phyloP scores from a whole-genome alignment of 352 stramenopile species.

The Phytopythium cucurbitacearum region DNA sequence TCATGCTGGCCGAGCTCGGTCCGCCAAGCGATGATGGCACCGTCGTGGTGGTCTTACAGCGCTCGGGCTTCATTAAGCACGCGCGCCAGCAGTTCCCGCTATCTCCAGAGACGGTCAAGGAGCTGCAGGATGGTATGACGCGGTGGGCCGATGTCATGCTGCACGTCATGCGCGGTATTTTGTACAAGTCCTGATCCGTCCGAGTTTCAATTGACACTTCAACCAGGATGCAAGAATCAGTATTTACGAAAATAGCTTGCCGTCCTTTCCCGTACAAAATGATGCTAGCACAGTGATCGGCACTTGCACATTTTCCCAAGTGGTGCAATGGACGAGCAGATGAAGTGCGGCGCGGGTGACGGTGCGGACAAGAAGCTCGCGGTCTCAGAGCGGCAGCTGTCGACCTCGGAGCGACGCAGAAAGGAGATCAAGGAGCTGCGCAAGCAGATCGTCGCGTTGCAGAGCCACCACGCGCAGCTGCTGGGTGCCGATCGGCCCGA shows the following conservation, averaged over 20 bases:
- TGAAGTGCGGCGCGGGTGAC: too few relatives aligned
- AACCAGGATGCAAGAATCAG: too few relatives aligned
- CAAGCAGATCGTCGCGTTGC: background rate
- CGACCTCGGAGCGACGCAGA: too few relatives aligned
- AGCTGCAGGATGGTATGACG: conserved; percentile 18
- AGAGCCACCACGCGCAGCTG: background rate
- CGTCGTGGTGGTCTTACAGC: conserved; percentile 24
- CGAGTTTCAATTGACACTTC: too few relatives aligned
- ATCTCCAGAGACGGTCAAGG: conserved; percentile 5
- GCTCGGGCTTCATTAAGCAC: conserved; percentile 18
- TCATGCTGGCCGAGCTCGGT: conserved; percentile 13
- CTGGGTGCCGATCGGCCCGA: background rate
- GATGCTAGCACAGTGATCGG: too few relatives aligned
- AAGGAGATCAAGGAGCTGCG: conserved; percentile 2
- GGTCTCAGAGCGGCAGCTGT: too few relatives aligned
- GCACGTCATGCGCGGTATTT: conserved; percentile 20
- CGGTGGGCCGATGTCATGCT: conserved; percentile 24
- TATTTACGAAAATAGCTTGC: too few relatives aligned
- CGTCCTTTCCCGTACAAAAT: too few relatives aligned
- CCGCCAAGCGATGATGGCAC: conserved; percentile 2
- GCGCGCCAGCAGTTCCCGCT: conserved; percentile 17
- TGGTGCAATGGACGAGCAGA: too few relatives aligned
- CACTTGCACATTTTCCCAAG: too few relatives aligned
- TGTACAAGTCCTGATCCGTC: conserved; percentile 5
- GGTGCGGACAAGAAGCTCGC: too few relatives aligned